Conservation (phyloP, 2,329 filamentous ascomycete species). For the Diaporthe sp. region DNA sequence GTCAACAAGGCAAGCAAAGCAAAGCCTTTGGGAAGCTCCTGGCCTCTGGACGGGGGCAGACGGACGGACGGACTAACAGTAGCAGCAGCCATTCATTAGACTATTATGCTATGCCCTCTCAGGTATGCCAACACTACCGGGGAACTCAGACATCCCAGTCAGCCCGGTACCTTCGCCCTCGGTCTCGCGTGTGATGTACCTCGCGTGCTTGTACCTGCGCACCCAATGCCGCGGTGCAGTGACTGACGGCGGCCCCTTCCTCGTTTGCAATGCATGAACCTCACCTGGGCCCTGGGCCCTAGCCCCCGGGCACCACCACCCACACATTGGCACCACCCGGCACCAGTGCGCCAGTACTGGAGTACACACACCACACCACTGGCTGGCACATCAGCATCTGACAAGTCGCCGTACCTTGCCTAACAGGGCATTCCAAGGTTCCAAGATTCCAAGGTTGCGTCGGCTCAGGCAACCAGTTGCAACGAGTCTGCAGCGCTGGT, state of each 20-base stretch:
- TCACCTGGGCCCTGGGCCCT: conserved; percentile 8
- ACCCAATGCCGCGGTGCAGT: conserved; percentile 5
- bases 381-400: conserved; percentile 13
- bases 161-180: background rate
- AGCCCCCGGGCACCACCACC: background rate
- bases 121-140: background rate
- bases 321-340: background rate
- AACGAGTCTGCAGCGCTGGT: conserved; percentile 24
- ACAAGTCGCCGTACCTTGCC: conserved; percentile 11
- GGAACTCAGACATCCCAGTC: background rate
- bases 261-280: conserved; percentile 27
- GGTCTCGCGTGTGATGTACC: background rate
- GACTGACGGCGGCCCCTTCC: conserved; percentile 27
- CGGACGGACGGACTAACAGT: conserved; percentile 6
- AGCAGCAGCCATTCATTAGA: conserved; percentile 12
- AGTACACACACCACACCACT: background rate
- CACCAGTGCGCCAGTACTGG: background rate
- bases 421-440: conserved; percentile 25
- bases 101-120: conserved; percentile 7
- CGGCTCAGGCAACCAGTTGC: conserved; percentile 28
- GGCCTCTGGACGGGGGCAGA: background rate
- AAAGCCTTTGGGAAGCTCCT: background rate
- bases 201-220: background rate
- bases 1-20: conserved; percentile 16
- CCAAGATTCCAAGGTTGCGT: conserved; percentile 12